phyloP scores from a whole-genome alignment of 2,329 filamentous ascomycete genomes.

The Zymoseptoria brevis region DNA sequence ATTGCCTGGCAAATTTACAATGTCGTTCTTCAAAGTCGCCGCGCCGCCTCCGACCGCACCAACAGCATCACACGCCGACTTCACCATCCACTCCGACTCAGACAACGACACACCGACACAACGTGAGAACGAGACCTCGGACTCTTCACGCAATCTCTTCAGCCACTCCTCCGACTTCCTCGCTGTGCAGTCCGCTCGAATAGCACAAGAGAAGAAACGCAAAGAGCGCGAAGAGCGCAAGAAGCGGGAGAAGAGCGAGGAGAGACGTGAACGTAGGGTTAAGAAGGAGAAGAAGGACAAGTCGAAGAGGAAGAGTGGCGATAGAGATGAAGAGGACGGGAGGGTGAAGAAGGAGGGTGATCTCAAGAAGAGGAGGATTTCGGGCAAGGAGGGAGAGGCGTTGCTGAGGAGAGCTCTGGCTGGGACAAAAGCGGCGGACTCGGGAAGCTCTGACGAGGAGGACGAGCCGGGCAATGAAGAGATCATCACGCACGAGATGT shows the following conservation, averaged over 20 bases:
- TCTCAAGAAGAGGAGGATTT: slow-evolving; percentile 25
- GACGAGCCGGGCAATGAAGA: slow-evolving; percentile 2
- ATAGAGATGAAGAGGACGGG: slow-evolving; percentile 4
- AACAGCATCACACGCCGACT: neutral
- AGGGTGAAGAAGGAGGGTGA: slow-evolving; percentile 6
- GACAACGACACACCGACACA: neutral
- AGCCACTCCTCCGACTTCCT: slow-evolving; percentile 35
- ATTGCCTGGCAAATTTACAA: neutral
- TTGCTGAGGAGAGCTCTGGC: slow-evolving; percentile 16
- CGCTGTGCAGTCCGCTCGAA: slow-evolving; percentile 22
- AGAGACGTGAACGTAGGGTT: slow-evolving; percentile 9
- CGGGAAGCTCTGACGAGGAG: slow-evolving; percentile 10
- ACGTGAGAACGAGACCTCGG: slow-evolving; percentile 11
- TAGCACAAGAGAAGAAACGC: slow-evolving; percentile 19
- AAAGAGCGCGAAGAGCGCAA: slow-evolving; percentile 23
- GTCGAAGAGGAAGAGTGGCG: slow-evolving; percentile 21
- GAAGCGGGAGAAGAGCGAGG: slow-evolving; percentile 24
- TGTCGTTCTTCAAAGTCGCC: neutral
- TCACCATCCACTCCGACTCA: neutral
- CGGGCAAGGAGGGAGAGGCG: slow-evolving; percentile 18
- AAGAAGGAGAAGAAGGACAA: slow-evolving; percentile 26
- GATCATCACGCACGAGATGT: neutral
- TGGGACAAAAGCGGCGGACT: slow-evolving; percentile 2
- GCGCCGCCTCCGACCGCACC: neutral
- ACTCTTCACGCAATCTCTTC: slow-evolving; percentile 30